Evolutionary conservation across 257 asterid species (phyloP), one percentile per base, ranked within the genome.

Genomic region (Solanum paucissectum): DNA sequence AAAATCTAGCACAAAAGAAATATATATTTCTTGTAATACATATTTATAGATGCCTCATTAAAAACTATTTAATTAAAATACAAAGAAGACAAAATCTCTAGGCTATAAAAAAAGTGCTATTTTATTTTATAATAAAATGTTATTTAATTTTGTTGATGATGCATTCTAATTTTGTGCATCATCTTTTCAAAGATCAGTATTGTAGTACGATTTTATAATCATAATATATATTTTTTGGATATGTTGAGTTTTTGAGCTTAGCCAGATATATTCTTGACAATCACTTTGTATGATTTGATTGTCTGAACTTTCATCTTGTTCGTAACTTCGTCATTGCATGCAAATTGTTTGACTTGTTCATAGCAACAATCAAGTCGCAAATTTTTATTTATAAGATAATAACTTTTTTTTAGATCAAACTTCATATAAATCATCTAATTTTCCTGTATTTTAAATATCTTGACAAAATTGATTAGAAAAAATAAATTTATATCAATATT

Each of bases 261-360:
- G 14, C 6, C 1, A n/a, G 1, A 23, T 62, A 62, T 62, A 3
- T 23, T 62, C 13, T 62, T 23, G 32, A 23, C 32, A 60, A 60
- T 60, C 5, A 23, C 3, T 60, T 21, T 60, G 5, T 21, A 6
- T 60, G 2, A 0, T 20, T 60, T 60, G 0, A 1, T 0, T 21
- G 0, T 60, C 5, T 1, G 0, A 3, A 60, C 27, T 60, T 60
- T 60, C 11, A 8, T 21, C 12, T 2, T 60, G 1, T 60, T 60
- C 0, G 6, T 60, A 0, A 60, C 1, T 12, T 60, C 5, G 12
- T 21, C 6, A 0, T 60, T 8, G 68, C 29, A 60, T 60, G 68
- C 29, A 21, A 44, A 58, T 60, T 60, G 5, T 0, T 60, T 21
- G 68, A 60, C 68, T 60, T 60, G 13, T 60, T 60, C 12, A 21